Evolutionary conservation across 305 asterid species (phyloP).

Genomic region (Euphrasia arctica): DNA sequence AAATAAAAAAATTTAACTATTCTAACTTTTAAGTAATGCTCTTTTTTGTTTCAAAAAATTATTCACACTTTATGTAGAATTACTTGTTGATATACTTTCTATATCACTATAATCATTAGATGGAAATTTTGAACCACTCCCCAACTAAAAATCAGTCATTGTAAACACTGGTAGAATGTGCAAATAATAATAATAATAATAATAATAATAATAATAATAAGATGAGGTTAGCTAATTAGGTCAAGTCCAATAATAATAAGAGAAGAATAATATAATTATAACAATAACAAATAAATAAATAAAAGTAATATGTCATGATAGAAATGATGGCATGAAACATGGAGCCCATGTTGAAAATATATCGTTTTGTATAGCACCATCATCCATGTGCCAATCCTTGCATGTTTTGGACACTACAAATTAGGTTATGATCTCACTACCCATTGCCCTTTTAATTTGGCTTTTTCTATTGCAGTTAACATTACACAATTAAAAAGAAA

Average conservation of each 20-base stretch:
- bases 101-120: no score
- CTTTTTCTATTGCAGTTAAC: no score
- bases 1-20: no score
- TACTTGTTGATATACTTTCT: no score
- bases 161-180: no score
- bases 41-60: no score
- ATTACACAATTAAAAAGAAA: neutral
- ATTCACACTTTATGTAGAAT: no score
- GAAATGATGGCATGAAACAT: slow-evolving; percentile 3
- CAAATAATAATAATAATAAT: slow-evolving; percentile 10
- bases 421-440: slow-evolving; percentile 28
- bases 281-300: neutral
- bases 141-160: no score
- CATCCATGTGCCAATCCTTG: slow-evolving; percentile 23
- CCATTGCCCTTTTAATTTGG: neutral
- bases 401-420: slow-evolving; percentile 19
- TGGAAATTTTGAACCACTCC: no score
- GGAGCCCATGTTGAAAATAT: slow-evolving; percentile 22
- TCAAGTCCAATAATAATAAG: neutral
- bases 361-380: neutral
- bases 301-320: neutral
- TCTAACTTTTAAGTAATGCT: no score
- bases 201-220: slow-evolving; percentile 10
- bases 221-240: slow-evolving; percentile 28
- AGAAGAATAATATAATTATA: no score